Evolutionary conservation across 768 basidiomycete genomes (phyloP).

Genomic region (Chalciporus chontae): DNA sequence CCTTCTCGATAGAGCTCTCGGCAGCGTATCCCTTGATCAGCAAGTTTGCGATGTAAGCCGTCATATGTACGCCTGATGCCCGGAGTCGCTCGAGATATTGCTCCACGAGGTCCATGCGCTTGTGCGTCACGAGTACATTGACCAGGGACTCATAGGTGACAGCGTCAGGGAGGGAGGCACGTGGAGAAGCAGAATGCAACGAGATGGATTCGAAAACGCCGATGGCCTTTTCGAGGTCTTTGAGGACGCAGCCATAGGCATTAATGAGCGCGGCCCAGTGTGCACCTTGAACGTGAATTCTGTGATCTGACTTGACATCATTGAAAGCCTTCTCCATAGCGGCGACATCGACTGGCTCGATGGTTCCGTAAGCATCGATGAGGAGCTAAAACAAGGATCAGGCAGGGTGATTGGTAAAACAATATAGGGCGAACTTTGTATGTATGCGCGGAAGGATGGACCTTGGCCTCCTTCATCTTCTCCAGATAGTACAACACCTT

Average conservation of each 20-base stretch:
- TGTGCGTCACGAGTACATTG: conserved; percentile 78
- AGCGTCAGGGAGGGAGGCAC: conserved; percentile 59
- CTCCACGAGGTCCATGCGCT: conserved; percentile 74
- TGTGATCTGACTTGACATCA: conserved; percentile 44
- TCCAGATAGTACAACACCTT: conserved; percentile 75
- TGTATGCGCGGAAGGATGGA: conserved; percentile 83
- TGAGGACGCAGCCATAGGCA: conserved; percentile 77
- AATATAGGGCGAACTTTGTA: conserved; percentile 66
- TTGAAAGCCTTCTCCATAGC: conserved; percentile 72
- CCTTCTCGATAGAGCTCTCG: conserved; percentile 62
- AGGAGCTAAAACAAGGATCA: conserved; percentile 52
- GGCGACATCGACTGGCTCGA: conserved; percentile 75
- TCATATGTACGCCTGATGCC: conserved; percentile 71
- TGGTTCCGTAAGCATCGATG: conserved; percentile 81
- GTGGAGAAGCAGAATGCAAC: conserved; percentile 42
- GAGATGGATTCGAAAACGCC: conserved; percentile 73
- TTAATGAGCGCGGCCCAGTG: conserved; percentile 88
- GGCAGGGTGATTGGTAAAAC: background rate
- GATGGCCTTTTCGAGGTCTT: conserved; percentile 75
- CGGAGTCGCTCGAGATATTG: conserved; percentile 62
- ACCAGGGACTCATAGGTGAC: conserved; percentile 88
- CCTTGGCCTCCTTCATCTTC: conserved; percentile 53
- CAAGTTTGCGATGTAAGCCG: conserved; percentile 88
- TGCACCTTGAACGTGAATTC: conserved; percentile 39
- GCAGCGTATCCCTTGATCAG: conserved; percentile 61